phyloP scores from a whole-genome alignment of 176 grass and related monocot genomes.

The sorghum (Sorghum bicolor) region DNA sequence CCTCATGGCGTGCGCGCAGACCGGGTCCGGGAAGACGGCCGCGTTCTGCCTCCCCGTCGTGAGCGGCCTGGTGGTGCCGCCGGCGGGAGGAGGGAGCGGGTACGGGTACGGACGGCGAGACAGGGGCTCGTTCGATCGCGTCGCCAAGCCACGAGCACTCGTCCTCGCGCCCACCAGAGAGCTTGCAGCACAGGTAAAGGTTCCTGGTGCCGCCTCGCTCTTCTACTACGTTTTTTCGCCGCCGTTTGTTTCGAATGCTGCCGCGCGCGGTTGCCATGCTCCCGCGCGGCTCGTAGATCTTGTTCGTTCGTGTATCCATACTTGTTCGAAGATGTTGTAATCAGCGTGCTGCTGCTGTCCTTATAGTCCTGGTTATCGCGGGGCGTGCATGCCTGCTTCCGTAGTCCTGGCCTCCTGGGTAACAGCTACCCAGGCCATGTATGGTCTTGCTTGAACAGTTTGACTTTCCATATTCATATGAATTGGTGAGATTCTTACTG shows the following conservation, averaged over 20 bases:
- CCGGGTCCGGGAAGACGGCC: conserved; percentile 86
- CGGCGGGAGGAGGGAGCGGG: neutral
- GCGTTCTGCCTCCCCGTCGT: conserved; percentile 83
- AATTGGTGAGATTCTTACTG: neutral
- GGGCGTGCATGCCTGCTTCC: neutral
- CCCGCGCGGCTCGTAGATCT: neutral
- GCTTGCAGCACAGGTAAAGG: conserved; percentile 58
- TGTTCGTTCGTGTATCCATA: no score
- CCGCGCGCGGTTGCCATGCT: neutral
- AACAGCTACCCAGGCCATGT: neutral
- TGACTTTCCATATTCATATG: neutral
- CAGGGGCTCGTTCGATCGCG: neutral
- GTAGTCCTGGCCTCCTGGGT: no score
- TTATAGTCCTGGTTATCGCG: neutral
- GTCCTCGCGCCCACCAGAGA: conserved; percentile 82
- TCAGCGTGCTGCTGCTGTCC: neutral
- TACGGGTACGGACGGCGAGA: neutral
- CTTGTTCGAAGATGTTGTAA: neutral
- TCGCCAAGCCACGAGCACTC: conserved; percentile 46
- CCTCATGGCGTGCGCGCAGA: conserved; percentile 88
- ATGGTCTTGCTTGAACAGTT: neutral
- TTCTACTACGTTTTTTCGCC: neutral
- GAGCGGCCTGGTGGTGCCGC: neutral
- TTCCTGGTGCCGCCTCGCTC: neutral
- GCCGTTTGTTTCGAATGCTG: neutral